Evolutionary conservation across 176 grass and related monocot genomes (phyloP).

Genomic region (Neostapfia colusana): DNA sequence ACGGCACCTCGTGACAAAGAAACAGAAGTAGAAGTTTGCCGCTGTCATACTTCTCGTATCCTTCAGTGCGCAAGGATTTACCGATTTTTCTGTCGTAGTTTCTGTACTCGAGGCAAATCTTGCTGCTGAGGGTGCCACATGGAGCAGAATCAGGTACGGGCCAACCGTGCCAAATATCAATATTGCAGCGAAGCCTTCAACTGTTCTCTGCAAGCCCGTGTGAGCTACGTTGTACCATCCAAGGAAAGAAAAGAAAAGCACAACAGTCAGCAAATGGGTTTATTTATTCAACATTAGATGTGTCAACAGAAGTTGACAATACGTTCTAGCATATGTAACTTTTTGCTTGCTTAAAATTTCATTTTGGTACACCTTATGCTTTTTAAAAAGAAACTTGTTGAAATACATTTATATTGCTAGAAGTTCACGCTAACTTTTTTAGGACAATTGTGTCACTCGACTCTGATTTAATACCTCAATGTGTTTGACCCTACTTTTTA

Average conservation of each 20-base stretch:
- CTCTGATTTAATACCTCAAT: too few species aligned
- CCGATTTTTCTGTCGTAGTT: not conserved
- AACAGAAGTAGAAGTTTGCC: not conserved
- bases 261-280: not conserved
- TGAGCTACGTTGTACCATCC: not conserved
- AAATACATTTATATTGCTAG: not conserved
- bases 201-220: not conserved
- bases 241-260: not conserved
- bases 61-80: not conserved
- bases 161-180: constrained; percentile 29
- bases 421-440: not conserved
- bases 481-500: too few species aligned
- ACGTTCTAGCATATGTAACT: not conserved
- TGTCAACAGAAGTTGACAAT: constrained; percentile 2
- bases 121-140: constrained; percentile 6
- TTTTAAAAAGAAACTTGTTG: not conserved
- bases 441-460: too few species aligned
- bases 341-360: not conserved
- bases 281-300: not conserved
- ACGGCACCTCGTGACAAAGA: not conserved
- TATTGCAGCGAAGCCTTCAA: constrained; percentile 20
- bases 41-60: not conserved
- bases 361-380: not conserved
- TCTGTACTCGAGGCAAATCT: not conserved
- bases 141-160: constrained; percentile 25